phyloP scores from a whole-genome alignment of 1,284 basidiomycete genomes.

The Neolentinus lepideus region DNA sequence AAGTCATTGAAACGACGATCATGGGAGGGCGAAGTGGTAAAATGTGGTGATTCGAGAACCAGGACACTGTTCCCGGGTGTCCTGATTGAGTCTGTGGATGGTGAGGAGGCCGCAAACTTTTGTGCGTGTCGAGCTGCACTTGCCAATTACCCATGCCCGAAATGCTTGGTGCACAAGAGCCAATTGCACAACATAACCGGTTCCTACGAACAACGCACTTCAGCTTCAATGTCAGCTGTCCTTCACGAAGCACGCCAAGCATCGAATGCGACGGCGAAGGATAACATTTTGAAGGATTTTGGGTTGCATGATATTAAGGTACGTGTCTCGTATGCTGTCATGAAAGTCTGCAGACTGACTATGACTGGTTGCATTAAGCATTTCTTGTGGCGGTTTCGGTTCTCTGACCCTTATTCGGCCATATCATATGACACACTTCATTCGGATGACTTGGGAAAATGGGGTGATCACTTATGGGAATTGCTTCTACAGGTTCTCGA shows the following conservation, averaged over 20 bases:
- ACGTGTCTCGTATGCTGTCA: not conserved
- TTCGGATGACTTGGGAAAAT: slow-evolving; percentile 14
- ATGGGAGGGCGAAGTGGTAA: slow-evolving; percentile 16
- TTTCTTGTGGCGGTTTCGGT: slow-evolving; percentile 13
- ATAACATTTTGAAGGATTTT: slow-evolving; percentile 16
- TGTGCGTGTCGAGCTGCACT: slow-evolving; percentile 15
- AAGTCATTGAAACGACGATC: slow-evolving; percentile 11
- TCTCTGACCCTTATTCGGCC: slow-evolving; percentile 13
- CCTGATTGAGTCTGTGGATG: slow-evolving; percentile 21
- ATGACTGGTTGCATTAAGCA: no score
- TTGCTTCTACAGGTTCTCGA: slow-evolving; percentile 8
- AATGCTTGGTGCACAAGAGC: slow-evolving; percentile 14
- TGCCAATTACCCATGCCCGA: slow-evolving; percentile 20
- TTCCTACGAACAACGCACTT: slow-evolving; percentile 13
- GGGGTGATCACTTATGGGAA: slow-evolving; percentile 15
- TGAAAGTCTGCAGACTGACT: no score
- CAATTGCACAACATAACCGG: slow-evolving; percentile 9
- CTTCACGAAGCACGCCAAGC: slow-evolving; percentile 6
- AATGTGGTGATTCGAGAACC: slow-evolving; percentile 15
- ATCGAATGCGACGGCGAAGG: slow-evolving; percentile 7
- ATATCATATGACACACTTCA: slow-evolving; percentile 15
- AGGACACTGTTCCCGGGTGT: slow-evolving; percentile 20
- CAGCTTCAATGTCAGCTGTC: not conserved
- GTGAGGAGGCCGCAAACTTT: slow-evolving; percentile 20
- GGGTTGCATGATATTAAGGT: slow-evolving; percentile 17